Evolutionary conservation across 164 flowering plant species (phyloP), one percentile per base, ranked within the genome.

Genomic region (Hamamelis virginiana): DNA sequence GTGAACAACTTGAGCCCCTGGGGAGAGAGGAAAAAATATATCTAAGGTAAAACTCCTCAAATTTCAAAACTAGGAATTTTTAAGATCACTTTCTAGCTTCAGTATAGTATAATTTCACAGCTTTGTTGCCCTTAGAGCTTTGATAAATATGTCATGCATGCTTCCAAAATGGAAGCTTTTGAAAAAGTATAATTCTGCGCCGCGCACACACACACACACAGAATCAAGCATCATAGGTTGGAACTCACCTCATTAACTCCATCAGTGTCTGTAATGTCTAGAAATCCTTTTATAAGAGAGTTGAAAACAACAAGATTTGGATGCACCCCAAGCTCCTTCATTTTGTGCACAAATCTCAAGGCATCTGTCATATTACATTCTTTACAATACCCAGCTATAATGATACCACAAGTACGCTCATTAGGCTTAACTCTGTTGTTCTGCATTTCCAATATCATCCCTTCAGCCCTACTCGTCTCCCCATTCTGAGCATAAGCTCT

Each of bases 291-390:
- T 77, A 92, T 85, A 46, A 92, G 83, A 48, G 96, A 78, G 70
- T 92, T 92, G 79, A 90, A 89, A 59, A 90, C 67, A n/a, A 90
- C 80, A 55, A 89, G 91, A 77, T 90, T 92, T 18, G 97, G 97
- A 41, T 65, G 78, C 77, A 87, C 77, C 5, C 85, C 79, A 22
- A 87, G 81, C 62, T 82, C 83, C 81, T 81, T 89, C 96, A 92
- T 92, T 28, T 69, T 76, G 66, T 74, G 64, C 53, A 80, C 69
- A 62, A 80, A 80, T 65, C 80, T 75, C 69, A 65, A 63, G 27
- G 84, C 84, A 4, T 83, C 86, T 18, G 11, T 48, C 82, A 78
- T 76, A 19, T 80, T 78, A 9, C 82, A 78, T 75, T 83, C 84
- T 72, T 78, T 71, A 74, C 86, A 83, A 62, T 78, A 83, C 64